A percentile compares a stretch with the other conserved stretches of the same genome.
These are phyloP conservation scores for Xylariaceae sp. DNA, from an alignment of 2,329 filamentous ascomycete species.

Conservation along the genomic window DNA sequence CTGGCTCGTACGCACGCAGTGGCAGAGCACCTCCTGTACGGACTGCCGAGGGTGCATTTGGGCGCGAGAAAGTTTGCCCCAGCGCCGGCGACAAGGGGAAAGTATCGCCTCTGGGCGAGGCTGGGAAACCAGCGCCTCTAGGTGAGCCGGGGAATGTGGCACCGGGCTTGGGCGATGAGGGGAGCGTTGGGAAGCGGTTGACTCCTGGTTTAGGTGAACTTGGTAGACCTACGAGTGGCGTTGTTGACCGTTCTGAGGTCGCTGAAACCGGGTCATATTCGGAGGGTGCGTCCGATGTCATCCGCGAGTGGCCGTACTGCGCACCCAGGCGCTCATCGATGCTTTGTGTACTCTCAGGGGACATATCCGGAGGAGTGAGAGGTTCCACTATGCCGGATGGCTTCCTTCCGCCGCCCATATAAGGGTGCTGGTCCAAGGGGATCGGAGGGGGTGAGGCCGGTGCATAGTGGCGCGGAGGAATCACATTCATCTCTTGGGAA, in stretches of 20 bases:
- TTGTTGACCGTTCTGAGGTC: conserved; percentile 47
- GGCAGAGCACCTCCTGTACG: conserved; percentile 56
- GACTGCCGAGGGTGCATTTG: conserved; percentile 51
- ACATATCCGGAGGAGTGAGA: conserved; percentile 43
- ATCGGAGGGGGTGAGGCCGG: conserved; percentile 55
- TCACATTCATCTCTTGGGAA: conserved; percentile 53
- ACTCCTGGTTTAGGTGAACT: conserved; percentile 39
- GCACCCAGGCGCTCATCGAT: conserved; percentile 54
- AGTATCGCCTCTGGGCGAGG: no score
- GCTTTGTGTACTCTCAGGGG: conserved; percentile 45
- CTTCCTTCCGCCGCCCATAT: conserved; percentile 29
- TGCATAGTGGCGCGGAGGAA: conserved; percentile 56
- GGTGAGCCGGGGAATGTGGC: conserved; percentile 23
- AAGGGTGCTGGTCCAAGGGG: conserved; percentile 43
- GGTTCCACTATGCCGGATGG: conserved; percentile 37
- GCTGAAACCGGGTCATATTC: conserved; percentile 51
- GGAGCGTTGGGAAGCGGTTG: conserved; percentile 33
- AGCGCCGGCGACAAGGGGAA: conserved; percentile 45
- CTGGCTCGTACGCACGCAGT: conserved; percentile 59
- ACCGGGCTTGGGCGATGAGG: conserved; percentile 34
- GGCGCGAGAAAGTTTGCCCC: conserved; percentile 45
- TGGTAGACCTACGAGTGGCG: conserved; percentile 49
- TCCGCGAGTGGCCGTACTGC: conserved; percentile 37
- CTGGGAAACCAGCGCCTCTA: no score
- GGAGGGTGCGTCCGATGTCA: conserved; percentile 35